Evolutionary conservation across 352 stramenopile species (phyloP).

Genomic region (Pythium aphanidermatum): DNA sequence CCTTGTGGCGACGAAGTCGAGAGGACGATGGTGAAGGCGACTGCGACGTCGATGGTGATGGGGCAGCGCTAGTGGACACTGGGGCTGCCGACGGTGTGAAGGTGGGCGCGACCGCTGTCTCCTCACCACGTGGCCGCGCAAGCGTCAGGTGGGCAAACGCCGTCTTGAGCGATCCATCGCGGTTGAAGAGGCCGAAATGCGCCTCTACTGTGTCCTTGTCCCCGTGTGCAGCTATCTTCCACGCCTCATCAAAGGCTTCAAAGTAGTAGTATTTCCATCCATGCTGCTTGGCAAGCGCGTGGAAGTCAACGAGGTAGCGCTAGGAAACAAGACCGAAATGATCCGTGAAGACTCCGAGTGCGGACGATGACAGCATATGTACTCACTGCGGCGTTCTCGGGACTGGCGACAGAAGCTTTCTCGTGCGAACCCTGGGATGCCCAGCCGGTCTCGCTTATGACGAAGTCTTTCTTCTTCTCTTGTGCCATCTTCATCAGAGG

Average conservation of each 20-base stretch:
- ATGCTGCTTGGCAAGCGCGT: conserved; percentile 27
- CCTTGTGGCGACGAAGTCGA: not conserved
- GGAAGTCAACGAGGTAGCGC: conserved; percentile 59
- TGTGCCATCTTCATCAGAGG: conserved; percentile 27
- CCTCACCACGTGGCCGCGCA: no score
- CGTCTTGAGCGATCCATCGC: conserved; percentile 37
- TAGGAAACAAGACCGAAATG: no score
- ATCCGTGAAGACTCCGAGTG: no score
- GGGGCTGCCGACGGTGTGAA: no score
- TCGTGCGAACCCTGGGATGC: conserved; percentile 29
- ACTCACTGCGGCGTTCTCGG: conserved; percentile 31
- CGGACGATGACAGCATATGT: no score
- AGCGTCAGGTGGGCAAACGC: conserved; percentile 22
- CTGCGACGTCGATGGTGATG: no score
- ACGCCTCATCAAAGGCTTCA: conserved; percentile 52
- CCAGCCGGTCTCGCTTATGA: conserved; percentile 72
- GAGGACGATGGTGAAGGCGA: conserved; percentile 9
- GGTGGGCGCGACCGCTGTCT: no score
- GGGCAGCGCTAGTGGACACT: no score
- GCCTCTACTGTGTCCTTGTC: conserved; percentile 50
- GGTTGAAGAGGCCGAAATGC: conserved; percentile 52
- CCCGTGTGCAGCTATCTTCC: conserved; percentile 36
- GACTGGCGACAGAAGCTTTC: conserved; percentile 34
- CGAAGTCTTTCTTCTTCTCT: conserved; percentile 32
- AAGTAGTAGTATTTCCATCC: conserved; percentile 70